Base-by-base conservation (phyloP, 2,329 filamentous ascomycete species). In the Paecilomyces formosus region DNA sequence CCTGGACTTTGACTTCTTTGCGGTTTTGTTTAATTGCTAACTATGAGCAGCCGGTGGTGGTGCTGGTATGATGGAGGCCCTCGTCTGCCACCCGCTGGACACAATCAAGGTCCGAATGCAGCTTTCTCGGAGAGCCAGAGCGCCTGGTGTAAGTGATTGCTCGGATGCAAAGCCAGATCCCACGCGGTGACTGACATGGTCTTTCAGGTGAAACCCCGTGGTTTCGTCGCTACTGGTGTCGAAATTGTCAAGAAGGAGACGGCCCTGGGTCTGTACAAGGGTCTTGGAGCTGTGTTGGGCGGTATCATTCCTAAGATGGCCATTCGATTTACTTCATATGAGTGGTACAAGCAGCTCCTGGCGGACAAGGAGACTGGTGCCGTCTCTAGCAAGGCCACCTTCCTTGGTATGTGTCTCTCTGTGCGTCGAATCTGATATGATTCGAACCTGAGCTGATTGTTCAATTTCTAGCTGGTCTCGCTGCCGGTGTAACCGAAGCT, bases 31-130 rank as follows among this genome's bases (percentile, higher is more conserved):
- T 64, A 60, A 18, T 45, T 18, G 39, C 65, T 69, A 57, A 68
- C 54, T 39, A 53, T 54, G 33, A 55, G 67, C 67, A 96, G 94
- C 94, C 74, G 94, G 94, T 73, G 94, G 94, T 73, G 91, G 91
- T 76, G 94, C 94, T 67, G 94, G 94, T 71, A 97, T 97, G 93
- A 97, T 97, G 92, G 94, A 99, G 79, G 94, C 94, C 54, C 86
- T 99, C 62, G 92, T 81, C 57, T 99, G 94, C 76, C 94, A 99
- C 81, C 94, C 94, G 62, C 84, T 56, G 89, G 91, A 97, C 76
- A 97, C 92, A 60, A 96, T 97, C 81, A 97, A 99, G 84, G 94
- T 99, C 62, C 92, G 94, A 67, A 99, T 99, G 95, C 94, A 99
- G 79, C 88, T 99, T 61, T 97, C 94, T 58, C 85, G 88, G 65